Base-by-base conservation (phyloP, 1,284 basidiomycete genomes). In the Bjerkandera adusta region DNA sequence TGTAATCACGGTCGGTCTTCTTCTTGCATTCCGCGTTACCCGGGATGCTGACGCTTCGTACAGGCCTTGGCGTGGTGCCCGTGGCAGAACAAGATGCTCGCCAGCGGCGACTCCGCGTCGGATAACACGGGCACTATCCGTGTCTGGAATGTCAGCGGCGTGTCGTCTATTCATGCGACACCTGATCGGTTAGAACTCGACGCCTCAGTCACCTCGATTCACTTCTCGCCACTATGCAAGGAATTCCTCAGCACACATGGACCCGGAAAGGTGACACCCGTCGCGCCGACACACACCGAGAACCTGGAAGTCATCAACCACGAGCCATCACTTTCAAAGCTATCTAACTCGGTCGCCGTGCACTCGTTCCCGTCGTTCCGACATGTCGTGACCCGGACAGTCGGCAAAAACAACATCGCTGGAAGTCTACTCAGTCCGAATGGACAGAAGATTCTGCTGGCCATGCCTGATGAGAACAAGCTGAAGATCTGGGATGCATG, bases 21-120 rank as follows among this genome's bases (percentile, higher is more conserved):
- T 42, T 29, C 45, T 34, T 32, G 36, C 41, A 34, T 27, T 42
- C 47, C 32, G 50, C 16, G 4, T 29, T 27, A n/a, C n/a, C 6
- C 26, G 3, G 7, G 32, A n/a, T 33, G 15, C 36, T 50, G 36
- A 49, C 24, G 18, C n/a, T 10, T 20, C 24, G n/a, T 13, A 6
- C 26, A 92, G 89, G 92, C 92, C 1, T 69, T 97, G 27, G 82
- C 89, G 0, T 98, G 94, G 91, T 92, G 87, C 61, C 92, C 93
- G 0, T 96, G 92, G 92, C 84, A 91, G 57, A 71, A 80, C 1
- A 88, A 85, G 55, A 69, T 94, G 4, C 76, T 97, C 18, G 92
- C 92, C 1, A 87, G 89, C 0, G 95, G 92, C 4, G 92, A 93
- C 48, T 78, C 80, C 0, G 78, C 78, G 5, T 72, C 75, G 6